Conservation (phyloP, 2,329 filamentous ascomycete species). For the Colletotrichum destructivum region DNA sequence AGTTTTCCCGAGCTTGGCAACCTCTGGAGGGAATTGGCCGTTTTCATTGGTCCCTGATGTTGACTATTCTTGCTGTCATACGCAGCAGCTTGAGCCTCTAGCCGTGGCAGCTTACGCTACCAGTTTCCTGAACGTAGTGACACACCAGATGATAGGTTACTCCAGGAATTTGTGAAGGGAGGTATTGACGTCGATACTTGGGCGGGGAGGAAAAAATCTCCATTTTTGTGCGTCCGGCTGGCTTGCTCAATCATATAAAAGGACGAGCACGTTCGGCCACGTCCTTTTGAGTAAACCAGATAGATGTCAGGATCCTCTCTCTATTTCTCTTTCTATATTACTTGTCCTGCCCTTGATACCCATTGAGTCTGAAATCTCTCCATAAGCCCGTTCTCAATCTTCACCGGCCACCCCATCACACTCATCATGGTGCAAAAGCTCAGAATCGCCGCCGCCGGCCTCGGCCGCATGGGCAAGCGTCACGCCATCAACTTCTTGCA, state of each 20-base stretch:
- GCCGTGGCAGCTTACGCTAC: slow-evolving; percentile 9
- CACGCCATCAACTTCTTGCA: slow-evolving; percentile 65
- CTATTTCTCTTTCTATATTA: not conserved
- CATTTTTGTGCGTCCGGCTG: slow-evolving; percentile 13
- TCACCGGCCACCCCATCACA: not conserved
- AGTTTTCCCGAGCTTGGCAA: not conserved
- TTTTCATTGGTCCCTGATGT: not conserved
- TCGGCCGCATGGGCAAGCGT: slow-evolving; percentile 67
- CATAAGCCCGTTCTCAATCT: not conserved
- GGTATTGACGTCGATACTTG: too few relatives aligned
- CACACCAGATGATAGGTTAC: not conserved
- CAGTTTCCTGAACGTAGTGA: slow-evolving; percentile 12
- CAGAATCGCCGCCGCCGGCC: slow-evolving; percentile 63
- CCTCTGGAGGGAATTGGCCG: not conserved
- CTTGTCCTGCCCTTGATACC: not conserved
- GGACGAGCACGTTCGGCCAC: not conserved
- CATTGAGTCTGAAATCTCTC: not conserved
- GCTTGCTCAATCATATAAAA: slow-evolving; percentile 3
- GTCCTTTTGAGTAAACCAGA: not conserved
- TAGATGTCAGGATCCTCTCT: too few relatives aligned
- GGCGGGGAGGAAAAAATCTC: not conserved
- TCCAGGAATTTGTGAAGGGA: not conserved
- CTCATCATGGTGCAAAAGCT: slow-evolving; percentile 47
- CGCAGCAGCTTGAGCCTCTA: slow-evolving; percentile 27
- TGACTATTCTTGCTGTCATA: not conserved